These are phyloP conservation scores for Pulicaria dysenterica DNA, from an alignment of 129 eudicot genomes.

Conservation along the genomic window DNA sequence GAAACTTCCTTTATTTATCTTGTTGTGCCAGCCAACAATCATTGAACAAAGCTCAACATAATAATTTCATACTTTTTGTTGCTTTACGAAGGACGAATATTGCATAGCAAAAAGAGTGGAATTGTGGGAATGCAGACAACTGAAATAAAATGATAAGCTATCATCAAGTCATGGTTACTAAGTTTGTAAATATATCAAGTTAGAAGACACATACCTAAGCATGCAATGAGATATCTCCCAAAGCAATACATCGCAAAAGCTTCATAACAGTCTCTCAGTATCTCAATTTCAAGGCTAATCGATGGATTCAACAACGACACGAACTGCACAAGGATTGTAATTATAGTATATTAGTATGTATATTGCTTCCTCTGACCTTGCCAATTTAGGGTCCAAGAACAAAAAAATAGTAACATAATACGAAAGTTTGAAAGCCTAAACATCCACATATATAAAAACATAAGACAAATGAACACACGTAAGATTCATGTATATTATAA, in stretches of 20 bases:
- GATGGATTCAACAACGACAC: conserved; percentile 79
- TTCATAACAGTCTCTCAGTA: conserved; percentile 94
- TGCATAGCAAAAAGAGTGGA: neutral
- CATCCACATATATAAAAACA: neutral
- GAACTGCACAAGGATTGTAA: conserved; percentile 57
- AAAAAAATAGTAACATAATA: neutral
- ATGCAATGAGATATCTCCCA: conserved; percentile 97
- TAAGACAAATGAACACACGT: conserved; percentile 12
- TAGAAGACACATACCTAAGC: conserved; percentile 68
- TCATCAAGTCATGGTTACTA: no score
- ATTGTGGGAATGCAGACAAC: no score
- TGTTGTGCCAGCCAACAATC: no score
- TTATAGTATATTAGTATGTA: neutral
- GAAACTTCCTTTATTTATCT: no score
- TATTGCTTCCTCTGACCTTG: neutral
- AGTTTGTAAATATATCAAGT: no score
- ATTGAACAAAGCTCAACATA: no score
- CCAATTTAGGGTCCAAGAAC: no score
- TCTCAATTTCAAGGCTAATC: conserved; percentile 82
- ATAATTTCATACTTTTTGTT: neutral
- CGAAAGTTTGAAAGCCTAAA: neutral
- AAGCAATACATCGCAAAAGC: conserved; percentile 99
- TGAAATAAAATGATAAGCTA: no score
- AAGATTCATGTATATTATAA: neutral
- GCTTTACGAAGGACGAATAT: neutral